Conservation (phyloP, 306 rosid genomes). For the Astragalus membranaceus region DNA sequence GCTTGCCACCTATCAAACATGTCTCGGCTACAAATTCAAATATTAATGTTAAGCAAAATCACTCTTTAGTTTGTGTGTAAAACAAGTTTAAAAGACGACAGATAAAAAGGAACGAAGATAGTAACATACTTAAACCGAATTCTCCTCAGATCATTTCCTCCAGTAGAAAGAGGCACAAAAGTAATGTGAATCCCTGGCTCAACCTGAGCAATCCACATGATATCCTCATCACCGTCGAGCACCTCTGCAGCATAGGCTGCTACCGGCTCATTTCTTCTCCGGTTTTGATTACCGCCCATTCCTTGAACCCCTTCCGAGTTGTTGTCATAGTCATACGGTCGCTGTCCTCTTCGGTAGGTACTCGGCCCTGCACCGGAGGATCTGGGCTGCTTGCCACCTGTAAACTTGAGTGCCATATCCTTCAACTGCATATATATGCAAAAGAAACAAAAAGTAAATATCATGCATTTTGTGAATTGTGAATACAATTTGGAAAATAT, state of each 20-base stretch:
- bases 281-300: slow-evolving; percentile 39
- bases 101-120: neutral
- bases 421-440: slow-evolving; percentile 52
- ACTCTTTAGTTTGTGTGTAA: slow-evolving; percentile 27
- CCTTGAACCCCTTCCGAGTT: slow-evolving; percentile 76
- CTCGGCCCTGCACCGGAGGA: slow-evolving; percentile 60
- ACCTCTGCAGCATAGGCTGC: slow-evolving; percentile 52
- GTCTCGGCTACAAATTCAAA: slow-evolving; percentile 69
- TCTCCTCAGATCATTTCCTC: slow-evolving; percentile 83
- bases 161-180: slow-evolving; percentile 80
- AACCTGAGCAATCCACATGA: slow-evolving; percentile 95
- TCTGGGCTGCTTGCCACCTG: slow-evolving; percentile 72
- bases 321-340: slow-evolving; percentile 61
- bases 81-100: no score
- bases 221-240: slow-evolving; percentile 59
- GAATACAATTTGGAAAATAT: neutral
- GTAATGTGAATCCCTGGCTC: slow-evolving; percentile 91
- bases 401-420: slow-evolving; percentile 81
- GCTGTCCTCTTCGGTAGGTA: slow-evolving; percentile 53
- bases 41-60: neutral
- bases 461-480: slow-evolving; percentile 3
- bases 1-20: slow-evolving; percentile 88
- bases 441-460: neutral
- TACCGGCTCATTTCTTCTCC: slow-evolving; percentile 38
- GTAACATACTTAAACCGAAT: slow-evolving; percentile 72